phyloP scores from a whole-genome alignment of 2,329 filamentous ascomycete species.

The Orbilia oligospora region DNA sequence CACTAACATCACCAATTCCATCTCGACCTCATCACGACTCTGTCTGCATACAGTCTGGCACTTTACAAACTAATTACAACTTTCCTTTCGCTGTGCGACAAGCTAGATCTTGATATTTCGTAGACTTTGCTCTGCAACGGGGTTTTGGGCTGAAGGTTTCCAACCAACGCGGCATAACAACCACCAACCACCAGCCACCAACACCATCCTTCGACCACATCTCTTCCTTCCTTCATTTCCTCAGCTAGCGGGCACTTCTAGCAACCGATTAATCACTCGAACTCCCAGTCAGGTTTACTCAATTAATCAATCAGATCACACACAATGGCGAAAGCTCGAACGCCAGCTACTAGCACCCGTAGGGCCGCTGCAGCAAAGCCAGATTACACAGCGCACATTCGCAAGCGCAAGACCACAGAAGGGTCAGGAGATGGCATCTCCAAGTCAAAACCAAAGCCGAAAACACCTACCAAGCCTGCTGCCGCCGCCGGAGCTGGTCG shows the following conservation, averaged over 20 bases:
- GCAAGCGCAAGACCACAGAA: slow-evolving; percentile 57
- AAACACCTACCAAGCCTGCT: slow-evolving; percentile 32
- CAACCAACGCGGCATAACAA: slow-evolving; percentile 11
- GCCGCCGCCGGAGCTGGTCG: slow-evolving; percentile 15
- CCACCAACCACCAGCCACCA: slow-evolving; percentile 2
- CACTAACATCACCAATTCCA: background rate
- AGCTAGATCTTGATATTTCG: slow-evolving; percentile 17
- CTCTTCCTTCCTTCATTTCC: background rate
- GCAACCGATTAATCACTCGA: background rate
- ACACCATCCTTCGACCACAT: slow-evolving; percentile 1
- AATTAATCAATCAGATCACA: slow-evolving; percentile 6
- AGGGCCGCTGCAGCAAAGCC: slow-evolving; percentile 37
- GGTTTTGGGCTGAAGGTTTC: background rate
- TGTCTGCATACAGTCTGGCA: slow-evolving; percentile 2
- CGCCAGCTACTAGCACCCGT: slow-evolving; percentile 34
- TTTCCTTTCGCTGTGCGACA: slow-evolving; percentile 12
- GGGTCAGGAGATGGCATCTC: slow-evolving; percentile 57
- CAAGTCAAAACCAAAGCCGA: slow-evolving; percentile 51
- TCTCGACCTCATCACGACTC: background rate
- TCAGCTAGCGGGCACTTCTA: background rate
- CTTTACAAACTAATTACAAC: slow-evolving; percentile 10
- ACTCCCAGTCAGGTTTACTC: background rate
- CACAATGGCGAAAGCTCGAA: slow-evolving; percentile 44
- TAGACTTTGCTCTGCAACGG: slow-evolving; percentile 1
- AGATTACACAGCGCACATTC: slow-evolving; percentile 51